These are phyloP conservation scores for Primulina eburnea DNA, from an alignment of 257 asterid genomes.

Conservation along the genomic window DNA sequence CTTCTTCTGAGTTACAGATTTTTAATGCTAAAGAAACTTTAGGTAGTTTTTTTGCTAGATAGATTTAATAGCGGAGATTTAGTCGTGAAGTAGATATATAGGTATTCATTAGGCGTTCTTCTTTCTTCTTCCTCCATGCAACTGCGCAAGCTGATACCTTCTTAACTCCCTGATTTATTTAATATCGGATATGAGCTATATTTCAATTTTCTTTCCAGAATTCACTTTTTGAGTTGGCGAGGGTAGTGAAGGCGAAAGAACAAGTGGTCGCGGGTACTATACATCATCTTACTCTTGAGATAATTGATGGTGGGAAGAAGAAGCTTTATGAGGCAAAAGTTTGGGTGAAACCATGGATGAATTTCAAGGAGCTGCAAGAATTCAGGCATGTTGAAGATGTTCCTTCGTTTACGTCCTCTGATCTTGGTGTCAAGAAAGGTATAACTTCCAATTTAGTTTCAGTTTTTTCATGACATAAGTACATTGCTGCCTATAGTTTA, in stretches of 20 bases:
- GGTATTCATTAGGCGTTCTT: background rate
- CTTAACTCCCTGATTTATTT: background rate
- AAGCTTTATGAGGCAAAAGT: slow-evolving; percentile 77
- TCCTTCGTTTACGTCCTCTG: slow-evolving; percentile 63
- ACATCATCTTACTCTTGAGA: slow-evolving; percentile 83
- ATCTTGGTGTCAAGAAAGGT: slow-evolving; percentile 67
- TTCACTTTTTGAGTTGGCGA: slow-evolving; percentile 62
- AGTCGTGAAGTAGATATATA: background rate
- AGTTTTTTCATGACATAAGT: background rate
- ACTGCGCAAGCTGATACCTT: background rate
- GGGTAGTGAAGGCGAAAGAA: slow-evolving; percentile 74
- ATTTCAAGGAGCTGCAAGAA: slow-evolving; percentile 78
- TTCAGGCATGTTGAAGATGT: slow-evolving; percentile 62
- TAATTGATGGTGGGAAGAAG: slow-evolving; percentile 69
- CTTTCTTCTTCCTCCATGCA: background rate
- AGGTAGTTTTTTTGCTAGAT: background rate
- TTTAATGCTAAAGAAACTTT: background rate
- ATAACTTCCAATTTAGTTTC: background rate
- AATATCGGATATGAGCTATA: background rate
- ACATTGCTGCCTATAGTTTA: background rate
- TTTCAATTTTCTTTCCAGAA: slow-evolving; percentile 39
- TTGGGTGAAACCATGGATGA: slow-evolving; percentile 93
- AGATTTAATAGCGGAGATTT: background rate
- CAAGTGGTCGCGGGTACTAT: slow-evolving; percentile 79
- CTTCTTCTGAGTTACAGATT: background rate